Conservation (phyloP, 2,329 filamentous ascomycete genomes). For the Botryotinia narcissicola region DNA sequence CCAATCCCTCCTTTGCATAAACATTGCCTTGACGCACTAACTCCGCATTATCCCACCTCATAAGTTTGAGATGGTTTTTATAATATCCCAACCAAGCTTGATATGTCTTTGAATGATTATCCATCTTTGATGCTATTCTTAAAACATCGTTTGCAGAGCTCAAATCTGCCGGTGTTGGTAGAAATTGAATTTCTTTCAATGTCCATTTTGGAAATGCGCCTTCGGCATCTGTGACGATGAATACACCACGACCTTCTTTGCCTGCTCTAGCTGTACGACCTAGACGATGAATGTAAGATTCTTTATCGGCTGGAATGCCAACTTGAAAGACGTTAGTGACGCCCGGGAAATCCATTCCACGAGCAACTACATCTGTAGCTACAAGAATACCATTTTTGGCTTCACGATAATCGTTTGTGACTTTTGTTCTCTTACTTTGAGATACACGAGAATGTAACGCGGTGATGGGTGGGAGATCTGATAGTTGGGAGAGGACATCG, state of each 20-base stretch:
- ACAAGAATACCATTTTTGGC: slow-evolving; percentile 64
- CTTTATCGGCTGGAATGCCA: slow-evolving; percentile 60
- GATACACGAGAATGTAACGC: slow-evolving; percentile 75
- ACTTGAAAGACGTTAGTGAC: slow-evolving; percentile 79
- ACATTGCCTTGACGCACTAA: slow-evolving; percentile 52
- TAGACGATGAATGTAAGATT: slow-evolving; percentile 74
- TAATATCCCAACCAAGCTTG: slow-evolving; percentile 56
- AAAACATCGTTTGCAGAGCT: slow-evolving; percentile 42
- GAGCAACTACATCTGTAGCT: slow-evolving; percentile 76
- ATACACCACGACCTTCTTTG: slow-evolving; percentile 68
- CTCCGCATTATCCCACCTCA: slow-evolving; percentile 38
- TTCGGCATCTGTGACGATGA: slow-evolving; percentile 60
- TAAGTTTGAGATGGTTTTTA: slow-evolving; percentile 49
- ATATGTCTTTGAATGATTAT: slow-evolving; percentile 51
- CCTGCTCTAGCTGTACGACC: slow-evolving; percentile 75
- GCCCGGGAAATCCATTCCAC: slow-evolving; percentile 80
- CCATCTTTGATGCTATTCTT: slow-evolving; percentile 45
- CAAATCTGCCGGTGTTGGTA: slow-evolving; percentile 47
- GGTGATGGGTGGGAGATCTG: slow-evolving; percentile 35
- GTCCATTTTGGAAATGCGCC: slow-evolving; percentile 50
- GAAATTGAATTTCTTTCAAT: slow-evolving; percentile 54
- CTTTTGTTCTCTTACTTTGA: slow-evolving; percentile 66
- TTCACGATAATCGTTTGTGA: slow-evolving; percentile 69
- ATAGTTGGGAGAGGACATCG: slow-evolving; percentile 48
- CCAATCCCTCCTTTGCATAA: slow-evolving; percentile 49